Evolutionary conservation across 73 alveolate genomes (phyloP), one percentile per base, ranked within the genome.

Genomic region (Blepharisma japonicum): DNA sequence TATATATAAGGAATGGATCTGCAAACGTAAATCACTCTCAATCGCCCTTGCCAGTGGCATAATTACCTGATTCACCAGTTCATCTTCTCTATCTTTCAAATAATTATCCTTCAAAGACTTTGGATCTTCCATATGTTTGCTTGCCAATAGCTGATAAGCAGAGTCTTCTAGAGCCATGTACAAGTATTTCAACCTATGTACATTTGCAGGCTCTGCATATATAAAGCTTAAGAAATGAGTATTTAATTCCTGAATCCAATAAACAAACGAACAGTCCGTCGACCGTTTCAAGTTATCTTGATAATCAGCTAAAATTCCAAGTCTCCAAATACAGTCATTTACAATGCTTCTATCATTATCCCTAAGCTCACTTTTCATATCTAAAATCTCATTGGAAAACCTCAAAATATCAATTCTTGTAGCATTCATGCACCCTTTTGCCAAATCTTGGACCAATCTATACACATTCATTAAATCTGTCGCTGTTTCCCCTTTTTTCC

Each of bases 11-110:
- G 91, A 77, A 87, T 97, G 99, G 55, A 95, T 94, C 84, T 95
- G 94, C 45, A 93, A 83, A 79, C 99, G 88, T 76, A 97, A 83
- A 78, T 95, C 98, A 67, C 87, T 96, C 77, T 97, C 99, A 55
- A 97, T 88, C 74, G 93, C 92, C 77, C 97, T 76, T 50, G 97
- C 79, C 27, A 97, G 81, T 2, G 93, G 90, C 56, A 84, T 86
- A 77, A 94, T 85, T 51, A 95, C 90, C 51, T 87, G 68, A 32
- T 81, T 46, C 67, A 86, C 89, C 77, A 89, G 89, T 9, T 91
- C 86, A 39, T 86, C 38, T 55, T 83, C 81, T 23, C 96, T 86
- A 56, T 92, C 96, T 56, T 95, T 89, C 84, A 95, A 95, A 84
- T 89, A 92, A 70, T 88, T 82, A 77, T 95, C 94, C 39, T 88